A percentile compares a stretch with the other conserved stretches of the same genome.
Conservation (phyloP, 108 stramenopile species). For the Skeletonema grethae region DNA sequence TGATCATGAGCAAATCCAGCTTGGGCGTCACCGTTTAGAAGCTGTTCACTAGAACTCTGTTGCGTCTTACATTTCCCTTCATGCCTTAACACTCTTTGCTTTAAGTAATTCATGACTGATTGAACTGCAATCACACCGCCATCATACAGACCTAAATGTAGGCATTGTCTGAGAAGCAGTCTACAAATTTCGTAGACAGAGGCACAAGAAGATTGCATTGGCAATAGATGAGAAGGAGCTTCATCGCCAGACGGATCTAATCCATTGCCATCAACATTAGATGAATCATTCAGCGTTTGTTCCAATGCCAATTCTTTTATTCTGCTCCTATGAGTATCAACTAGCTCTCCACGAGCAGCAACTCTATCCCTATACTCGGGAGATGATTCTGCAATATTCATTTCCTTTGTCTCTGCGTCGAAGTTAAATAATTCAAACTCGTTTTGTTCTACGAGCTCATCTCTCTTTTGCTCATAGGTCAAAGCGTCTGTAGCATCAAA, state of each 20-base stretch:
- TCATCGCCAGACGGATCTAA: neutral
- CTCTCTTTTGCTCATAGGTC: constrained; percentile 34
- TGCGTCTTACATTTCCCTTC: constrained; percentile 34
- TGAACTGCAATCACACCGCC: constrained; percentile 69
- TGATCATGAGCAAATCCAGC: constrained; percentile 58
- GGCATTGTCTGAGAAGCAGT: constrained; percentile 68
- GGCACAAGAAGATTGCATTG: constrained; percentile 69
- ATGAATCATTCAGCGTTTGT: constrained; percentile 5
- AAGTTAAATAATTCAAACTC: constrained; percentile 30
- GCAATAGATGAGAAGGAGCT: constrained; percentile 23
- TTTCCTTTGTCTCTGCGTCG: constrained; percentile 41
- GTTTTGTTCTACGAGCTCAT: constrained; percentile 21
- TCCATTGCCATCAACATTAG: neutral
- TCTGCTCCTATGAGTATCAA: constrained; percentile 59
- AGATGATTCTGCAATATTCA: constrained; percentile 33
- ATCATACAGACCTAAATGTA: constrained; percentile 56
- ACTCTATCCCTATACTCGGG: constrained; percentile 39
- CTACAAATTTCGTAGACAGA: constrained; percentile 71
- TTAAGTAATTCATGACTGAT: constrained; percentile 65
- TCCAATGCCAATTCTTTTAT: constrained; percentile 40
- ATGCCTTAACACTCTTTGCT: constrained; percentile 51
- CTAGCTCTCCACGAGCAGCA: constrained; percentile 47
- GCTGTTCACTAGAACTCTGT: constrained; percentile 17
- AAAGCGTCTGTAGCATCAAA: neutral
- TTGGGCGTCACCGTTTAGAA: constrained; percentile 24